Evolutionary conservation across 2,329 filamentous ascomycete genomes (phyloP).

Genomic region (Ceratocystis destructans): DNA sequence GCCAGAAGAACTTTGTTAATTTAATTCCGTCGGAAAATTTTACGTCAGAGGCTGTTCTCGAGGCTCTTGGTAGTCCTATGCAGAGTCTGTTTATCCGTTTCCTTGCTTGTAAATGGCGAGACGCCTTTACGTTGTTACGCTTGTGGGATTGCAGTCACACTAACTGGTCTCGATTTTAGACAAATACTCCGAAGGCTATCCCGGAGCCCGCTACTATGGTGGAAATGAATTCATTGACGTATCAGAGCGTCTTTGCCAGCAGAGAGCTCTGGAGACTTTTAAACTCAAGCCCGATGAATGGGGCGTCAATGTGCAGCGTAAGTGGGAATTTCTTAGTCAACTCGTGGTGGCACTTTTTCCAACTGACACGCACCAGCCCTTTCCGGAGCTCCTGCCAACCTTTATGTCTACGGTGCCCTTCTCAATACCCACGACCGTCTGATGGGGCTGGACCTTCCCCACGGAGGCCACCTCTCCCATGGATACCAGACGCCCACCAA

Average conservation of each 20-base stretch:
- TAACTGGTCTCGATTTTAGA: conserved; percentile 36
- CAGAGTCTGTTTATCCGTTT: conserved; percentile 48
- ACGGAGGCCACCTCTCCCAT: conserved; percentile 90
- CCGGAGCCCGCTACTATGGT: conserved; percentile 89
- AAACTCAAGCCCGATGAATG: conserved; percentile 71
- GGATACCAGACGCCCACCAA: conserved; percentile 90
- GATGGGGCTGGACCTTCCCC: conserved; percentile 93
- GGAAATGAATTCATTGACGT: conserved; percentile 94
- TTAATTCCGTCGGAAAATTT: conserved; percentile 93
- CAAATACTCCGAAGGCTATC: conserved; percentile 98
- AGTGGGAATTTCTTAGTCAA: conserved; percentile 24
- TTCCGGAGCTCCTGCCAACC: conserved; percentile 60
- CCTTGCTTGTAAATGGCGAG: not conserved
- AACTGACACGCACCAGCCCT: conserved; percentile 42
- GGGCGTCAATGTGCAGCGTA: conserved; percentile 92
- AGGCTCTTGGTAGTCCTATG: conserved; percentile 87
- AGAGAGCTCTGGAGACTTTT: conserved; percentile 78
- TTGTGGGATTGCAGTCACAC: not conserved
- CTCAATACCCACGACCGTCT: conserved; percentile 86
- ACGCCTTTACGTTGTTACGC: not conserved
- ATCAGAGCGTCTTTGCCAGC: conserved; percentile 77
- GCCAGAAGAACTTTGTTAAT: conserved; percentile 98
- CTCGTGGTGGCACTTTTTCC: not conserved
- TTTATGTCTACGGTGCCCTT: conserved; percentile 90
- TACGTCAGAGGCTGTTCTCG: conserved; percentile 80